Evolutionary conservation across 768 basidiomycete genomes (phyloP), one percentile per base, ranked within the genome.

Genomic region (Calocybe gangraenosa): DNA sequence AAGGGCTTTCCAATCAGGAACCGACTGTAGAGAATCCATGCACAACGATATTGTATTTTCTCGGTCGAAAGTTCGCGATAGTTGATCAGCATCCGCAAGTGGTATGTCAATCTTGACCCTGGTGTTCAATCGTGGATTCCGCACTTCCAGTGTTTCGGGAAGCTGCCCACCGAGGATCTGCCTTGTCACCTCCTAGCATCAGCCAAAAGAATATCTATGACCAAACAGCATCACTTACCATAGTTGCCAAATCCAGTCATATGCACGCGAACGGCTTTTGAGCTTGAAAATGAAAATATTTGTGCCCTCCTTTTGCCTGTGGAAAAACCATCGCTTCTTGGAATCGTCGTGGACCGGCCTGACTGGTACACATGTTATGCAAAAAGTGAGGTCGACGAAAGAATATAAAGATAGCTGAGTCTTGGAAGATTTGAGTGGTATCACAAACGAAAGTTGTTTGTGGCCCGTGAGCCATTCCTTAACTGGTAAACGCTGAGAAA

Each of bases 241-340:
- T 37, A 96, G 67, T 42, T 79, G 75, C 93, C 92, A 96, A 36
- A 81, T 71, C 94, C 94, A 97, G 61, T 96, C 92, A 31, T 79
- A 73, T 1, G 88, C 84, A 41, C 91, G 71, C 4, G 85, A 82
- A 21, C 88, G 78, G 50, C 81, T 82, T 60, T 86, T 89, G 14
- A 72, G 55, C 56, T 95, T 94, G 64, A 94, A 88, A 21, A 95
- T 73, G 61, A 93, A 95, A 20, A 95, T 77, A 51, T 92, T 85
- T 0, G 84, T 89, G 3, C 92, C 91, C 48, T 78, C 76, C 40
- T 73, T 76, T 0, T 65, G 60, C 9, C 71, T 64, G 43, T 68
- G 71, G 45, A 85, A 73, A 46, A 76, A 71, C 35, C 69, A 65
- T 1, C 73, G 76, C 20, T 71, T 59, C 33, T 70, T 75, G 2